Conservation (phyloP, 345 rosid species). For the Citrus hindsii region DNA sequence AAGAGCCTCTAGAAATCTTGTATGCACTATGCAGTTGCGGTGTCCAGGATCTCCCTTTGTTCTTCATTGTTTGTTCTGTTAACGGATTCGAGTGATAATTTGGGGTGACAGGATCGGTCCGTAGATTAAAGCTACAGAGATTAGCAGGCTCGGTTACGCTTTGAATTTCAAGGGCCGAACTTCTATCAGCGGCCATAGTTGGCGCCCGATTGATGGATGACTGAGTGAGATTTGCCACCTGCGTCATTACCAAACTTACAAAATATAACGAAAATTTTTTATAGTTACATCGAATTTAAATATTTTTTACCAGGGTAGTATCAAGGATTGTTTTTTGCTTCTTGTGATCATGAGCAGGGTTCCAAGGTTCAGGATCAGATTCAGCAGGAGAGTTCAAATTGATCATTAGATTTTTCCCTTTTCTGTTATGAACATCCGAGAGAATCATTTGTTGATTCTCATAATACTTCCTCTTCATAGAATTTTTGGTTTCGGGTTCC, state of each 20-base stretch:
- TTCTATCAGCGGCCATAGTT: background rate
- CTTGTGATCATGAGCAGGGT: background rate
- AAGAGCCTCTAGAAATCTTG: conserved; percentile 21
- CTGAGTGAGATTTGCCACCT: background rate
- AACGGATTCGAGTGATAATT: conserved; percentile 1
- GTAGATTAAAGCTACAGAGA: background rate
- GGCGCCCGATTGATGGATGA: background rate
- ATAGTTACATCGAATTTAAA: no score
- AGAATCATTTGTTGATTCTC: background rate
- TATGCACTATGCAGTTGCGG: conserved; percentile 17
- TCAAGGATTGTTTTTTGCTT: background rate
- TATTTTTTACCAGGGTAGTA: background rate
- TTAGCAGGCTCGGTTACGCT: background rate
- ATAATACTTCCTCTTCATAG: conserved; percentile 8
- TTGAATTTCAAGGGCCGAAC: background rate
- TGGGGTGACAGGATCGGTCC: background rate
- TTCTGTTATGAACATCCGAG: background rate
- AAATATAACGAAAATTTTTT: background rate
- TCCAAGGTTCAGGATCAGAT: background rate
- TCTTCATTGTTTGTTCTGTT: conserved; percentile 11
- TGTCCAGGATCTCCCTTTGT: conserved; percentile 25
- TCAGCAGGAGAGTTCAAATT: background rate
- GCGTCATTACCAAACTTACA: no score
- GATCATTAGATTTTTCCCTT: background rate
- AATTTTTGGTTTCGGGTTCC: background rate